Evolutionary conservation across 2,329 filamentous ascomycete genomes (phyloP).

Genomic region (Neofusicoccum sp.): DNA sequence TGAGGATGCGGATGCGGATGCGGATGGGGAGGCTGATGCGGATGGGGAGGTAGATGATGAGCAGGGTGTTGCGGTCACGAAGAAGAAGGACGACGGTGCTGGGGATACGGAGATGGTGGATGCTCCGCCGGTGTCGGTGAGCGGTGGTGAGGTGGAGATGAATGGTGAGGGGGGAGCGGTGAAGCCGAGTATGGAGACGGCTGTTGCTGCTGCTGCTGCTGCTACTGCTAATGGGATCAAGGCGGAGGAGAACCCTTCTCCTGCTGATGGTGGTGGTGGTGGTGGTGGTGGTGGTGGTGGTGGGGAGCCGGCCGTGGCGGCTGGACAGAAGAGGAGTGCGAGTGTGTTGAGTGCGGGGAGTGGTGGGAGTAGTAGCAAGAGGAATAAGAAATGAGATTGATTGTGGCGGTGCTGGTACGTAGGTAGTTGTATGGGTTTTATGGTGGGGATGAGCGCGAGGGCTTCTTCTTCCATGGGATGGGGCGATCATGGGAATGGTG

Average conservation of each 20-base stretch:
- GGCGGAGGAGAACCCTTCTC: neutral
- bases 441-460: too few relatives aligned
- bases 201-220: neutral
- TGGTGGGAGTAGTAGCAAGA: constrained; percentile 30
- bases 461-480: too few relatives aligned
- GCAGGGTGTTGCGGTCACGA: neutral
- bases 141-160: neutral
- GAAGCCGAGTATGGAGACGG: neutral
- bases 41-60: constrained; percentile 34
- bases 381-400: constrained; percentile 29
- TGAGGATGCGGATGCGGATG: neutral
- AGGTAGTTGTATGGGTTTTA: neutral
- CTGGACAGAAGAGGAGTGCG: constrained; percentile 71
- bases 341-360: constrained; percentile 68
- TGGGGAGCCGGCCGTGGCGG: constrained; percentile 8
- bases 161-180: neutral
- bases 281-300: neutral
- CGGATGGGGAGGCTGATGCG: neutral
- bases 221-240: neutral
- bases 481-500: too few relatives aligned
- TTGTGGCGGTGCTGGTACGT: neutral
- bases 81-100: neutral
- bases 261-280: constrained; percentile 20
- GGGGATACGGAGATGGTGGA: constrained; percentile 7
- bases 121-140: neutral